These are phyloP conservation scores for Lyophyllum decastes DNA, from an alignment of 768 basidiomycete species.

Conservation along the genomic window DNA sequence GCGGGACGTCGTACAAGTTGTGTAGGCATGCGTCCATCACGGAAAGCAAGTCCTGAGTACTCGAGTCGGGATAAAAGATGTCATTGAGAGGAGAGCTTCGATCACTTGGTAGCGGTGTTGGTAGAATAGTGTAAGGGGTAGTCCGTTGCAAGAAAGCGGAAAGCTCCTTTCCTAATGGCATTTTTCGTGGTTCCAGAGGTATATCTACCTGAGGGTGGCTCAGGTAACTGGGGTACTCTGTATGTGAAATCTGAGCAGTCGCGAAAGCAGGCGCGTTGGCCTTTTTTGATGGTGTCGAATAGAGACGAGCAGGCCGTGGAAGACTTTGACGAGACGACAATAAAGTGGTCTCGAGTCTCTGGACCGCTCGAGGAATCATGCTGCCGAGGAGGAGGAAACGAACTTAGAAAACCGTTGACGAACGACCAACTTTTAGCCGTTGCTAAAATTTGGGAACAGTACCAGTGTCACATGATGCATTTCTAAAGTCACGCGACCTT, in stretches of 20 bases:
- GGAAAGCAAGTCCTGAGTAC: slow-evolving; percentile 67
- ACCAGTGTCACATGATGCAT: not conserved
- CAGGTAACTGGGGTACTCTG: slow-evolving; percentile 40
- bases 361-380: slow-evolving; percentile 43
- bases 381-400: not conserved
- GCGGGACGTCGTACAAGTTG: slow-evolving; percentile 71
- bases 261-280: slow-evolving; percentile 55
- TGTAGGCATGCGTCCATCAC: slow-evolving; percentile 85
- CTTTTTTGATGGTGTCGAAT: slow-evolving; percentile 64
- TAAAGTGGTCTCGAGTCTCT: slow-evolving; percentile 43
- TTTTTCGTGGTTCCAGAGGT: slow-evolving; percentile 5
- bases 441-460: not conserved
- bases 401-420: not conserved
- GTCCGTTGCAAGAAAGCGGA: slow-evolving; percentile 51
- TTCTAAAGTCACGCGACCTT: not conserved
- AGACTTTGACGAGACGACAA: slow-evolving; percentile 68
- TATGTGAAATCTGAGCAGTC: slow-evolving; percentile 35
- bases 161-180: slow-evolving; percentile 36
- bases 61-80: slow-evolving; percentile 63
- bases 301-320: slow-evolving; percentile 69
- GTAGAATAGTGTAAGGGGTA: slow-evolving; percentile 57
- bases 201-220: slow-evolving; percentile 9
- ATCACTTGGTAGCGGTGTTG: slow-evolving; percentile 64
- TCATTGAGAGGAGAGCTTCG: slow-evolving; percentile 39
- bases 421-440: not conserved